phyloP scores from a whole-genome alignment of 352 stramenopile species.

The Phytophthora melonis region DNA sequence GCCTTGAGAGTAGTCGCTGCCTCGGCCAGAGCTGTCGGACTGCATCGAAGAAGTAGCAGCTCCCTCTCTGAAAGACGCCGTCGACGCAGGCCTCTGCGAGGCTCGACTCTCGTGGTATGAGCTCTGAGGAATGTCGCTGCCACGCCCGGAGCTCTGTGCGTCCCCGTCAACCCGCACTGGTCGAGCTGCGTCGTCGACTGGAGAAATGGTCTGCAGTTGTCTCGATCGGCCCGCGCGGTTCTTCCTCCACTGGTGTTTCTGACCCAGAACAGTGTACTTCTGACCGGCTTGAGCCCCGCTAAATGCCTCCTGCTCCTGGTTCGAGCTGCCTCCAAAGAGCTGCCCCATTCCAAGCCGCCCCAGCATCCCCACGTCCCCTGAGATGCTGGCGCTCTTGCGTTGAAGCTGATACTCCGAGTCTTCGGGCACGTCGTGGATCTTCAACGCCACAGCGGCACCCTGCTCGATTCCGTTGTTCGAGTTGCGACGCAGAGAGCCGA shows the following conservation, averaged over 20 bases:
- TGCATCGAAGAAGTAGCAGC: slow-evolving; percentile 13
- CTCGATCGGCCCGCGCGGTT: slow-evolving; percentile 47
- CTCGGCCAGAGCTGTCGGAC: slow-evolving; percentile 25
- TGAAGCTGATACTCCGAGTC: slow-evolving; percentile 38
- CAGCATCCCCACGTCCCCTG: slow-evolving; percentile 21
- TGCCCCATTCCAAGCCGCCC: slow-evolving; percentile 33
- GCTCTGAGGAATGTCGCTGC: slow-evolving; percentile 13
- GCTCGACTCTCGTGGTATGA: slow-evolving; percentile 22
- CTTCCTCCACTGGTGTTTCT: slow-evolving; percentile 75
- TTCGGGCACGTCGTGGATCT: slow-evolving; percentile 38
- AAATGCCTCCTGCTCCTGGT: slow-evolving; percentile 45
- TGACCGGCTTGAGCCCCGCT: slow-evolving; percentile 11
- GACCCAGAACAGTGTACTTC: slow-evolving; percentile 64
- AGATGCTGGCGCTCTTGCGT: slow-evolving; percentile 30
- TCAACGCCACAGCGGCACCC: slow-evolving; percentile 32
- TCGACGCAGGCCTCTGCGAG: slow-evolving; percentile 16
- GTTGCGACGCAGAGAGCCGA: slow-evolving; percentile 20
- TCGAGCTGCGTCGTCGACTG: slow-evolving; percentile 44
- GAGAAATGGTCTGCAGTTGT: slow-evolving; percentile 50
- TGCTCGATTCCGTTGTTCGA: slow-evolving; percentile 29
- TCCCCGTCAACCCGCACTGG: slow-evolving; percentile 14
- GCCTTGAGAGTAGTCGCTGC: slow-evolving; percentile 30
- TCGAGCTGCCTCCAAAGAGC: slow-evolving; percentile 44
- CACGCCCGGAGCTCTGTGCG: slow-evolving; percentile 28
- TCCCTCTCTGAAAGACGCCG: slow-evolving; percentile 19